Base-by-base conservation (phyloP, 2,329 filamentous ascomycete genomes). In the Blastomyces silverae region DNA sequence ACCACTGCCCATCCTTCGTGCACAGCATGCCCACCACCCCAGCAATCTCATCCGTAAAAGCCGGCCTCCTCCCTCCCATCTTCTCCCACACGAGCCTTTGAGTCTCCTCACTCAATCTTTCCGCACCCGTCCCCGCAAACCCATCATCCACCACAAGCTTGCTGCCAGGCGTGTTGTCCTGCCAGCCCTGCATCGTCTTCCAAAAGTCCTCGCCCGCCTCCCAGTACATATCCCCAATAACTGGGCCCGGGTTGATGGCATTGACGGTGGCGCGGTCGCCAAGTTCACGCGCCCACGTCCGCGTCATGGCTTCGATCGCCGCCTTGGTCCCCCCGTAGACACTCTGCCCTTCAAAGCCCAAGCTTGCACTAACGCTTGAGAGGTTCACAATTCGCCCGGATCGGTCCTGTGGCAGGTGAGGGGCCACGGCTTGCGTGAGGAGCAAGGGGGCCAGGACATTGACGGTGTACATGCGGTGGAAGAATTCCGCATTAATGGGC, bases 371-470 rank as follows among this genome's bases (percentile, higher is more conserved):
- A 20, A 89, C 84, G 39, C 81, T 84, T 56, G 81, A 84, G 60
- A 88, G 73, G 68, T 86, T 89, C 48, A 89, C 80, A 67, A 89
- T 83, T 39, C 87, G 80, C 1, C 86, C 87, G 28, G 81, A 86
- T 67, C 87, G 87, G 77, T 90, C 89, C 64, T 75, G 77, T 1
- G 85, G 91, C 4, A 96, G 82, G 76, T 88, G 87, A 0, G 86
- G 88, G 42, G 86, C 78, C 0, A 85, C 85, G 5, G 89, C 89
- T 76, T 96, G 88, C 34, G 90, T 85, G 17, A 96, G 81, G 1
- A 96, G 83, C 28, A 96, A 78, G 0, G 91, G 91, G 0, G 89
- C 91, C 11, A 91, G 84, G 28, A 95, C 91, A 73, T 96, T 96
- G 77, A 94, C 83, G 64, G 84, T 84, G 79, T 91, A 95, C 64